Evolutionary conservation across 1,139 yeast genomes (phyloP), one percentile per base, ranked within the genome.

Genomic region (Scheffersomyces illinoinensis): DNA sequence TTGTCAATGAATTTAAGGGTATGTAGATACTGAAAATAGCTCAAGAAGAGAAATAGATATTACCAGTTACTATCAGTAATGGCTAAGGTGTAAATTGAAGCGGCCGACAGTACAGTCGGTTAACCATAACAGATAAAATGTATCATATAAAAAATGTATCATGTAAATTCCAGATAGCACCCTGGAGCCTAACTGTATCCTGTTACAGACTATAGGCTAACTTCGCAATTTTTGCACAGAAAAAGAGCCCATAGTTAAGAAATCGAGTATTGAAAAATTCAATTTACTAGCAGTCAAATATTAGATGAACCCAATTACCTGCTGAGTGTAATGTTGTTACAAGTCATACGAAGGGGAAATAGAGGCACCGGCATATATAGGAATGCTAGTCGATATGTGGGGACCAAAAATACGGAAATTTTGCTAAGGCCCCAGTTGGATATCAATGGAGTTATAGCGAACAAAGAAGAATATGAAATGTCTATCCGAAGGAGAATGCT

Each of bases 401-500:
- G 63, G 33, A 50, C 61, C 54, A 67, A 65, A 58, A 64, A 72
- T 73, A 46, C 76, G 58, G 58, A 68, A 61, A 57, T 65, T 10
- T 61, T 74, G 39, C 69, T 62, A 67, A 76, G 71, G 57, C 87
- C 90, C 0, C 77, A 76, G 21, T 79, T 79, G 61, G 87, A 88
- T 65, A 72, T 85, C 58, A 84, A 82, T 66, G 67, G 71, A 0
- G 77, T 89, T 2, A 67, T 84, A 2, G 67, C 69, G 1, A 73
- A 81, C 50, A 65, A 80, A 2, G 74, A 73, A 1, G 67, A 61
- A 33, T 84, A 83, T 64, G 69, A 78, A 39, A 77, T 76, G 2
- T 82, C 88, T n/a, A 78, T 88, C 1, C 62, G 65, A 4, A 73
- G 83, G 57, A 76, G 95, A 62, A 77, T 79, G 66, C 77, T 57